phyloP scores from a whole-genome alignment of 2,329 filamentous ascomycete species.

The Pseudogymnoascus sp. region DNA sequence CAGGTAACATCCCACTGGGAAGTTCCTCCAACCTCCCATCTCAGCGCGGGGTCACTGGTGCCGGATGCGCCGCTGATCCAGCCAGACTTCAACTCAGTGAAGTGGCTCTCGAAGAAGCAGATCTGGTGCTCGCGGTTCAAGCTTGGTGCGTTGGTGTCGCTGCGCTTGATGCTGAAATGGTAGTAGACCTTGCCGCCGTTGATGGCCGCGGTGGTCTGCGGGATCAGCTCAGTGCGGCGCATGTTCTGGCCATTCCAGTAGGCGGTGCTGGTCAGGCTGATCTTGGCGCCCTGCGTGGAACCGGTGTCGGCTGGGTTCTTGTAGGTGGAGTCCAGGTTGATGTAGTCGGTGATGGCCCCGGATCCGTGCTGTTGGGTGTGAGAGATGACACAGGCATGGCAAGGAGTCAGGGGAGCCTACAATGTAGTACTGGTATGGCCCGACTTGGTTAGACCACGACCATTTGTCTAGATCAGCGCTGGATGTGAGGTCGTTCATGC shows the following conservation, averaged over 20 bases:
- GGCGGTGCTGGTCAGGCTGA: constrained; percentile 55
- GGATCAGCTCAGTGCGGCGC: constrained; percentile 67
- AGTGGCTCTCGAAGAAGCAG: constrained; percentile 59
- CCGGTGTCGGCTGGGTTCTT: constrained; percentile 49
- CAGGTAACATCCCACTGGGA: constrained; percentile 57
- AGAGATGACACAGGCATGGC: not conserved
- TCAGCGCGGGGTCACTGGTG: constrained; percentile 47
- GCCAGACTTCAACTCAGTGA: constrained; percentile 67
- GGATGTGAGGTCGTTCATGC: constrained; percentile 52
- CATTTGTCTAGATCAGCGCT: constrained; percentile 50
- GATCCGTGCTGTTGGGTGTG: constrained; percentile 45
- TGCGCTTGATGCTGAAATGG: constrained; percentile 61
- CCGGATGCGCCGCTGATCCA: constrained; percentile 44
- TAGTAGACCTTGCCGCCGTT: constrained; percentile 59
- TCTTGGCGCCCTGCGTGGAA: constrained; percentile 57
- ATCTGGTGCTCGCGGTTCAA: constrained; percentile 60
- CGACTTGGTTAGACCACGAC: constrained; percentile 62
- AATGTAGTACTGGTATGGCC: constrained; percentile 69
- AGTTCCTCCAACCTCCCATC: constrained; percentile 55
- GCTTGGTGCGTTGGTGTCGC: constrained; percentile 51
- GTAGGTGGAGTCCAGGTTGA: constrained; percentile 39
- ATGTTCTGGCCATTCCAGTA: constrained; percentile 68
- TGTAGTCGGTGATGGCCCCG: constrained; percentile 31
- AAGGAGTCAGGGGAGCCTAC: constrained; percentile 14
- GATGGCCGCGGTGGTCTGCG: constrained; percentile 58